Base-by-base conservation (phyloP, 257 asterid genomes). In the Jasminum sambac region DNA sequence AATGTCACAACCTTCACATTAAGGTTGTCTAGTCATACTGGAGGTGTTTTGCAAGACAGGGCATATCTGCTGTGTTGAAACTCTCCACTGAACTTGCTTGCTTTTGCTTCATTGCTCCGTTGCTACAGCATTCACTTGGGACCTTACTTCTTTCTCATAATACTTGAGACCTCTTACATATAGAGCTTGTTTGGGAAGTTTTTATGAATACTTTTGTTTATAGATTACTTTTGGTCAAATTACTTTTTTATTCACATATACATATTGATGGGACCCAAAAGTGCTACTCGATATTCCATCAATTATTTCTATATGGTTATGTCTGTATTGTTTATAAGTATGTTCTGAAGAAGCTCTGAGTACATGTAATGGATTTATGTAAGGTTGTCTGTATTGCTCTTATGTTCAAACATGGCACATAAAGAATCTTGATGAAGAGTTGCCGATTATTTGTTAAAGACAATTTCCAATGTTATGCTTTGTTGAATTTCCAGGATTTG, bases 401-500 rank as follows among this genome's bases (percentile, higher is more conserved):
- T n/a, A 63, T 4, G 65, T 58, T 72, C 75, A 64, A 50, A 63
- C 43, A n/a, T 5, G 21, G 69, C 16, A 48, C 48, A 62, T 50
- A 38, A 11, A 59, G 62, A 70, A 26, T 63, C n/a, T 41, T 41
- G 26, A 17, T 16, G 44, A 36, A 66, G 46, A 52, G 43, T 60
- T 25, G 16, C 43, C 63, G 52, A 19, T 55, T 13, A 38, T 9
- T 52, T 60, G 11, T 61, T 6, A 24, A 48, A 26, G 46, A 21
- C 6, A 19, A 38, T 67, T 58, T 24, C 59, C 55, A 55, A 39
- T 17, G 65, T 12, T 36, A 25, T 58, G 30, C 12, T 39, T 71
- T 72, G 67, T 62, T 14, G 12, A 59, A 77, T 48, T 60, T 81
- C 69, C 90, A 93, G 98, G 96, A 84, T 79, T 85, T 93, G 80